phyloP scores from a whole-genome alignment of 106 monocot species.

The Acorus gramineus region DNA sequence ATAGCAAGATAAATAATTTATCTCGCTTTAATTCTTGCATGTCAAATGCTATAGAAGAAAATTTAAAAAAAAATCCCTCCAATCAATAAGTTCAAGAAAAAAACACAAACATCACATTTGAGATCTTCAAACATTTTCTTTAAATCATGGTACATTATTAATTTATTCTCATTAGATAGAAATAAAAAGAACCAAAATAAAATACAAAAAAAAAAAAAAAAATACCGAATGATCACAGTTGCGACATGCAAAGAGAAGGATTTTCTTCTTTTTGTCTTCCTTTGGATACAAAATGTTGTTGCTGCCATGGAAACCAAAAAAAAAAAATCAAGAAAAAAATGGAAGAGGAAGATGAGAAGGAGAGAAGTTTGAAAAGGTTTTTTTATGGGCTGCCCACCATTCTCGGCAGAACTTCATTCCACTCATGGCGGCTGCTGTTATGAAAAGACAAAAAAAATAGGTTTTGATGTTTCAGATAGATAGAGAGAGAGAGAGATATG shows the following conservation, averaged over 20 bases:
- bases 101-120: no score
- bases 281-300: slow-evolving; percentile 58
- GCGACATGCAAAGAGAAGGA: slow-evolving; percentile 43
- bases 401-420: slow-evolving; percentile 16
- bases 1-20: no score
- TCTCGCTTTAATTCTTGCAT: no score
- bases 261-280: slow-evolving; percentile 33
- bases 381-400: background rate
- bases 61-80: no score
- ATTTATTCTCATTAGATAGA: background rate
- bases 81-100: no score
- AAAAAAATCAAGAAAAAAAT: background rate
- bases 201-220: background rate
- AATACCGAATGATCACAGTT: slow-evolving; percentile 55
- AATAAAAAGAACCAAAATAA: background rate
- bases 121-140: no score
- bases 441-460: no score
- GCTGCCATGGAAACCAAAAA: slow-evolving; percentile 18
- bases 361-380: no score
- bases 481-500: no score
- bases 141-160: no score
- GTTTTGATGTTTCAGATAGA: no score
- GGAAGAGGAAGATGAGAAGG: background rate
- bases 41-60: no score
- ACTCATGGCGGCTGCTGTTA: slow-evolving; percentile 6